Conservation (phyloP, 768 basidiomycete species). For the Rubroboletus pulcherrimus region DNA sequence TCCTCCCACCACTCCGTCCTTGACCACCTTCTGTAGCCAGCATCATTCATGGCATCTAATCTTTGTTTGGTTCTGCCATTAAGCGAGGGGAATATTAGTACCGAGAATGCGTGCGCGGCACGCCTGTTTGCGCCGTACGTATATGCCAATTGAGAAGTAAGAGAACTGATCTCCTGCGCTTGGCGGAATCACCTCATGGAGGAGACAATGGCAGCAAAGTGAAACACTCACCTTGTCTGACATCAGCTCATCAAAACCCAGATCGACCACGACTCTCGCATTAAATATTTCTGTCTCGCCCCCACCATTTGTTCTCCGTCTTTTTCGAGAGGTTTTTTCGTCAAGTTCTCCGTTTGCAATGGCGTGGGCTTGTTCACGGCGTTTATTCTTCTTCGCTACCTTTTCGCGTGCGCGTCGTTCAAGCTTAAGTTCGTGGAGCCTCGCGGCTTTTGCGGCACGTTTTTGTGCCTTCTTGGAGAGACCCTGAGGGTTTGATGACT, state of each 20-base stretch:
- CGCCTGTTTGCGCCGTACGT: conserved; percentile 85
- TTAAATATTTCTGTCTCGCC: conserved; percentile 45
- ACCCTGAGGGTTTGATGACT: conserved; percentile 22
- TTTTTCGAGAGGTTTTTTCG: conserved; percentile 12
- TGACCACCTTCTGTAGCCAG: conserved; percentile 75
- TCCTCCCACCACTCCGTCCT: conserved; percentile 82
- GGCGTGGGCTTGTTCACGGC: conserved; percentile 55
- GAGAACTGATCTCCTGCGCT: conserved; percentile 81
- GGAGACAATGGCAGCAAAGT: conserved; percentile 7
- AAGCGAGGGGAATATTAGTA: conserved; percentile 77
- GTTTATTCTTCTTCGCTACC: conserved; percentile 72
- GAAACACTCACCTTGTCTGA: conserved; percentile 71
- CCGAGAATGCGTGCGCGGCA: conserved; percentile 63
- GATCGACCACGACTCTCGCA: conserved; percentile 76
- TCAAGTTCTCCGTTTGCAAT: conserved; percentile 45
- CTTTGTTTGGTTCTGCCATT: conserved; percentile 63
- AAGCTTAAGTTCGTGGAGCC: conserved; percentile 61
- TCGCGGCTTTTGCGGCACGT: conserved; percentile 66
- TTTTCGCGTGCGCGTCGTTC: conserved; percentile 76
- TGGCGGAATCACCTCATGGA: conserved; percentile 10
- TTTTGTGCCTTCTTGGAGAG: conserved; percentile 81
- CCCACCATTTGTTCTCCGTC: conserved; percentile 25
- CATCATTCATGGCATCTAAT: conserved; percentile 61
- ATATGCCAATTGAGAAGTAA: conserved; percentile 88
- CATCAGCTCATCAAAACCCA: conserved; percentile 94